Evolutionary conservation across 495 filamentous ascomycete species (phyloP), one percentile per base, ranked within the genome.

Genomic region (Aspergillus carlsbadensis): DNA sequence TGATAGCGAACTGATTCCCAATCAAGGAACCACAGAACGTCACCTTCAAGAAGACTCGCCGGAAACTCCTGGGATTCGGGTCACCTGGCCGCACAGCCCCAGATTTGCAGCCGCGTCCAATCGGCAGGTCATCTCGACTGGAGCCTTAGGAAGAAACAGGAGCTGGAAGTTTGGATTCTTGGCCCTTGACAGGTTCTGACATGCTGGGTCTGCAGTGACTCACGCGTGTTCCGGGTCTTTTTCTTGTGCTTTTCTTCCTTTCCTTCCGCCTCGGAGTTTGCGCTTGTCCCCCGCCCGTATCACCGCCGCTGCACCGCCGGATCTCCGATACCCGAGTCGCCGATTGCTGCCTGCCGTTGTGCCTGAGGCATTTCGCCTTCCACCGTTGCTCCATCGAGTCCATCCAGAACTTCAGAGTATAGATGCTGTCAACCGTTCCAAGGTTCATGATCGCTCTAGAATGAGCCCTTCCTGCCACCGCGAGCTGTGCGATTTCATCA

Each of bases 221-320:
- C 57, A 64, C 55, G 6, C n/a, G 18, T 15, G 45, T 64, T 37
- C 63, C 63, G 63, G 46, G 56, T 65, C 54, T 62, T 65, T 65
- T 62, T 65, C 63, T 65, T 61, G 34, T 45, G 29, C 8, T 45
- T 59, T 56, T 54, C 57, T 45, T 29, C 8, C 50, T 59, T 56
- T 50, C 54, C 61, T 52, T 61, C 59, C 22, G 40, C 47, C 34
- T 41, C 58, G 60, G 60, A 58, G 45, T 62, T 58, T 62, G 56
- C n/a, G 11, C 33, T 18, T 21, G 51, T 6, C 31, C 39, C 39
- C 59, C 52, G 50, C n/a, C 41, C 35, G 21, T 45, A 45, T 14
- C 21, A 24, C 41, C 13, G 13, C 35, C 10, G 26, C 56, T 52
- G 60, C 56, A 56, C 35, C 10, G 26, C 56, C 56, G 60, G 60